Evolutionary conservation across 139 green algal genomes (phyloP).

Genomic region (Chlamydomonas incerta): DNA sequence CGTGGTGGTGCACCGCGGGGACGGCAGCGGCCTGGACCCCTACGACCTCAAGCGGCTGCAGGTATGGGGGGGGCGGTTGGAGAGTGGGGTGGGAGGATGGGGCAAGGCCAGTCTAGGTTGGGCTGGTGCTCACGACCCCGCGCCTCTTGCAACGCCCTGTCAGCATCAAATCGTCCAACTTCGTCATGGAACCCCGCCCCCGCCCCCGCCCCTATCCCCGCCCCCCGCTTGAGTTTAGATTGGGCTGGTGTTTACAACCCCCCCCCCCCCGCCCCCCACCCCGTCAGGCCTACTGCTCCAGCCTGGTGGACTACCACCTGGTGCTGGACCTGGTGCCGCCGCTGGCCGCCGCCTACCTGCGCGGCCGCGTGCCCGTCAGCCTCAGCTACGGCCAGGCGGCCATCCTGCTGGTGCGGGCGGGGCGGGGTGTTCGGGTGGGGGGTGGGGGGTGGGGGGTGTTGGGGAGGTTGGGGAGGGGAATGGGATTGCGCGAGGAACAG

Average conservation of each 20-base stretch:
- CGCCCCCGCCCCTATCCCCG: too few relatives aligned
- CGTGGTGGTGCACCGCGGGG: conserved; percentile 59
- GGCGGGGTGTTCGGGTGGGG: conserved; percentile 45
- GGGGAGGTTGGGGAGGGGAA: too few relatives aligned
- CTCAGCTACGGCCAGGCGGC: conserved; percentile 88
- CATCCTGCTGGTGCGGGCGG: conserved; percentile 83
- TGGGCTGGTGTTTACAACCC: too few relatives aligned
- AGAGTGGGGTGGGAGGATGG: background rate
- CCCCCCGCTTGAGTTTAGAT: too few relatives aligned
- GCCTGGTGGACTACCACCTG: conserved; percentile 97
- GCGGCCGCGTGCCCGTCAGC: conserved; percentile 76
- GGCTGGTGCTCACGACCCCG: too few relatives aligned
- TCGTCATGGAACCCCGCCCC: too few relatives aligned
- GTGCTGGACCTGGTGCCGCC: conserved; percentile 87
- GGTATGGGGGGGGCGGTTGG: conserved; percentile 40
- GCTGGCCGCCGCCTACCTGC: conserved; percentile 88
- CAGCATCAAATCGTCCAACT: too few relatives aligned
- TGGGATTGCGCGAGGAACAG: too few relatives aligned
- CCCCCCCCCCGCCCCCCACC: too few relatives aligned
- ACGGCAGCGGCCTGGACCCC: conserved; percentile 73
- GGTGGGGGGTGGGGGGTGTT: too few relatives aligned
- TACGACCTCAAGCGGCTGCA: conserved; percentile 96
- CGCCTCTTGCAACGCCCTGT: too few relatives aligned
- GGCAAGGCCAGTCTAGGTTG: background rate
- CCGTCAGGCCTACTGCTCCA: conserved; percentile 91